Evolutionary conservation across 2,329 filamentous ascomycete genomes (phyloP).

Genomic region (Venturia asperata): DNA sequence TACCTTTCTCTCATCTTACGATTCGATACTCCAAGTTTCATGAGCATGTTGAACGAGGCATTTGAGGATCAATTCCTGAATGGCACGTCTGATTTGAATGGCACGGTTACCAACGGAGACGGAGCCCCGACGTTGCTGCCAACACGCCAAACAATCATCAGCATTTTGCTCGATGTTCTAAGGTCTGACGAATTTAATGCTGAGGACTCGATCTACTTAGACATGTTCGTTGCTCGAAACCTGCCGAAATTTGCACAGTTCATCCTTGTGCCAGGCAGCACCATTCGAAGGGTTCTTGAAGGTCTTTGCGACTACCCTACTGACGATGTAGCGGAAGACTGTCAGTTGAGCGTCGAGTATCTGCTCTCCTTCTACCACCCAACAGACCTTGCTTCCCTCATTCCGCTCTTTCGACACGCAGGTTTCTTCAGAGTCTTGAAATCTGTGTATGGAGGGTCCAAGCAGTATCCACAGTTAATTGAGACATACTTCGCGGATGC

Average conservation of each 20-base stretch:
- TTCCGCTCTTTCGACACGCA: slow-evolving; percentile 70
- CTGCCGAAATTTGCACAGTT: slow-evolving; percentile 96
- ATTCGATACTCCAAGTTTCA: slow-evolving; percentile 84
- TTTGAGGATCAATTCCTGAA: slow-evolving; percentile 95
- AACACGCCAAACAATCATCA: slow-evolving; percentile 86
- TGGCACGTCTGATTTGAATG: slow-evolving; percentile 56
- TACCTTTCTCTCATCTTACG: slow-evolving; percentile 77
- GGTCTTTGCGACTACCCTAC: slow-evolving; percentile 81
- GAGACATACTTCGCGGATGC: slow-evolving; percentile 79
- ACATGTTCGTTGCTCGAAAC: slow-evolving; percentile 97
- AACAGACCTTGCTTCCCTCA: slow-evolving; percentile 66
- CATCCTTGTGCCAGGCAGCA: slow-evolving; percentile 79
- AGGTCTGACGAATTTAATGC: slow-evolving; percentile 64
- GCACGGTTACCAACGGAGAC: slow-evolving; percentile 46
- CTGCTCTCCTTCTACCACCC: slow-evolving; percentile 89
- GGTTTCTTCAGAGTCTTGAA: slow-evolving; percentile 89
- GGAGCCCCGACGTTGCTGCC: slow-evolving; percentile 38
- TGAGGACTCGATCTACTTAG: slow-evolving; percentile 84
- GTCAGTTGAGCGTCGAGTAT: slow-evolving; percentile 95
- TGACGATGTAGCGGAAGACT: slow-evolving; percentile 77
- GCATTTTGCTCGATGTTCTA: slow-evolving; percentile 88
- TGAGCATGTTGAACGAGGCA: slow-evolving; percentile 93
- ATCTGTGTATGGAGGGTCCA: slow-evolving; percentile 72
- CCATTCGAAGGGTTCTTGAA: slow-evolving; percentile 70
- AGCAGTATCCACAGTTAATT: slow-evolving; percentile 70